These are phyloP conservation scores for Penicillium sp. DNA, from an alignment of 2,329 filamentous ascomycete genomes.

Conservation along the genomic window DNA sequence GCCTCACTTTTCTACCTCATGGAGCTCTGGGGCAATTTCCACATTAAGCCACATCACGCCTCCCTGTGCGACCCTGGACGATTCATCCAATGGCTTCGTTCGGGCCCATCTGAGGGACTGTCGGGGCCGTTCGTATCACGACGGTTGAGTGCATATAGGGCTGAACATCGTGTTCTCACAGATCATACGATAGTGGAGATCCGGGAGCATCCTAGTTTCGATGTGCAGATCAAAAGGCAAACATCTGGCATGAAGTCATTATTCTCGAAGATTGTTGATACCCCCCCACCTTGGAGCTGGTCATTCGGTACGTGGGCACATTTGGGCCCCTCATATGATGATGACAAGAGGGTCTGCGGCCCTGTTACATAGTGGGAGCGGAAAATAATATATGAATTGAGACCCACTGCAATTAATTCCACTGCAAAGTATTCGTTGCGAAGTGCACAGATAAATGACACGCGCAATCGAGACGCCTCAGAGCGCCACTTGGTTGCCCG, in stretches of 20 bases:
- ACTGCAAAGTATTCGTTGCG: neutral
- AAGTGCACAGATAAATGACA: neutral
- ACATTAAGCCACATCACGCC: neutral
- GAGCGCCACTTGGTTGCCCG: conserved; percentile 2
- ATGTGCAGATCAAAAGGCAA: neutral
- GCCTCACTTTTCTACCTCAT: too few species aligned
- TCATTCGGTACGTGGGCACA: neutral
- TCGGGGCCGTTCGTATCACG: neutral
- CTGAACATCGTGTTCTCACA: neutral
- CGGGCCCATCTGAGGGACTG: neutral
- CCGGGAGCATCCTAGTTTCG: neutral
- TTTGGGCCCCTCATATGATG: neutral
- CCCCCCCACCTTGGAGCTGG: neutral
- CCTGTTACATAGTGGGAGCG: neutral
- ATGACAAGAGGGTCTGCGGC: neutral
- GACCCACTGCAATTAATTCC: neutral
- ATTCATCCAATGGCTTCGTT: neutral
- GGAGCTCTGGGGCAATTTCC: neutral
- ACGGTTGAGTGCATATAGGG: neutral
- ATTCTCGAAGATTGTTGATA: neutral
- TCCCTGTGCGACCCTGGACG: neutral
- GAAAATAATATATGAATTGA: neutral
- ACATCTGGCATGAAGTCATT: neutral
- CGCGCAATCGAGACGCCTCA: neutral
- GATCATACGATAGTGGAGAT: neutral